Evolutionary conservation across 805 yeast genomes (phyloP).

Genomic region (Metschnikowia baotianmanensis): DNA sequence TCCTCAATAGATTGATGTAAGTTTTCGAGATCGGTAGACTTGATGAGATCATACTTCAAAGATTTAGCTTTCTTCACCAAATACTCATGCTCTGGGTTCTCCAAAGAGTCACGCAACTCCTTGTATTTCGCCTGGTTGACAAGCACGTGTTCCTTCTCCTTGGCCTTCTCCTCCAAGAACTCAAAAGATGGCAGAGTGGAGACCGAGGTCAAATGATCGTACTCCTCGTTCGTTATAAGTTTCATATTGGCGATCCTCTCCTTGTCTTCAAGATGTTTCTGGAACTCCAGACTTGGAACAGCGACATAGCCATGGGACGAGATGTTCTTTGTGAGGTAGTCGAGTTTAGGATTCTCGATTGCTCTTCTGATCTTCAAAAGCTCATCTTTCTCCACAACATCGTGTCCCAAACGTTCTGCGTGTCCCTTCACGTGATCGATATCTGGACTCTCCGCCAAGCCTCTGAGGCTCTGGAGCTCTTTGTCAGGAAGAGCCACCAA

Average conservation of each 20-base stretch:
- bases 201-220: slow-evolving; percentile 13
- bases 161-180: slow-evolving; percentile 19
- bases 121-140: slow-evolving; percentile 15
- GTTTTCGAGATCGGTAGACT: slow-evolving; percentile 10
- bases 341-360: slow-evolving; percentile 22
- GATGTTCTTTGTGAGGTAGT: slow-evolving; percentile 17
- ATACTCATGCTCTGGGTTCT: slow-evolving; percentile 14
- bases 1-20: slow-evolving; percentile 7
- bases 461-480: slow-evolving; percentile 8
- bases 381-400: slow-evolving; percentile 20
- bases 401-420: slow-evolving; percentile 22
- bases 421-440: slow-evolving; percentile 22
- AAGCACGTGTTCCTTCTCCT: slow-evolving; percentile 11
- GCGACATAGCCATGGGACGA: slow-evolving; percentile 19
- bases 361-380: slow-evolving; percentile 11
- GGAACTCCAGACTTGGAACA: slow-evolving; percentile 19
- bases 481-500: slow-evolving; percentile 2
- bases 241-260: slow-evolving; percentile 27
- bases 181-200: slow-evolving; percentile 13
- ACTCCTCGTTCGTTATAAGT: slow-evolving; percentile 21
- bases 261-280: slow-evolving; percentile 27
- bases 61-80: slow-evolving; percentile 15
- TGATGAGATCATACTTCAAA: slow-evolving; percentile 9
- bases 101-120: slow-evolving; percentile 18
- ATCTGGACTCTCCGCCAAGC: slow-evolving; percentile 23